Percentiles rank a stretch among this genome's conserved stretches.
phyloP scores from a whole-genome alignment of 108 stramenopile genomes.

The Fragilaria crotonensis region DNA sequence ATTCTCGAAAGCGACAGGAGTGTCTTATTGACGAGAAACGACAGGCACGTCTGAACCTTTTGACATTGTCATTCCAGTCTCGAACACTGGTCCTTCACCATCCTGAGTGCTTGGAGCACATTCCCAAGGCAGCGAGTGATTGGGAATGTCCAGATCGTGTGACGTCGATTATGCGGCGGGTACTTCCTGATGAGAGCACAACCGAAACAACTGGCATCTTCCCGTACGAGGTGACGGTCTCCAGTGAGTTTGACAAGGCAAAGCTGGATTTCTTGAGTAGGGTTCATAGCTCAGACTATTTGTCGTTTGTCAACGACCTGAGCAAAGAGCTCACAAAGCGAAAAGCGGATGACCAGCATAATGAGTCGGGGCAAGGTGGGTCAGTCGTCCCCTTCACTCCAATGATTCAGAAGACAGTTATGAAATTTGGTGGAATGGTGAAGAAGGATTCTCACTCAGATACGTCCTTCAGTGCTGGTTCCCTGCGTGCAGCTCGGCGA shows the following conservation, averaged over 20 bases:
- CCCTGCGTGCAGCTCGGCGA: conserved; percentile 78
- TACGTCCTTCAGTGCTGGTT: conserved; percentile 84
- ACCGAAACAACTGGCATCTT: conserved; percentile 28
- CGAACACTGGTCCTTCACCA: conserved; percentile 85
- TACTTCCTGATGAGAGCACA: conserved; percentile 24
- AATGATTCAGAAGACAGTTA: conserved; percentile 71
- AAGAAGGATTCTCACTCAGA: conserved; percentile 71
- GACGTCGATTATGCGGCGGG: conserved; percentile 51
- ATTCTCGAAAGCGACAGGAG: conserved; percentile 26
- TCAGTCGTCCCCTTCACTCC: conserved; percentile 84
- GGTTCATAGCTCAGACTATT: conserved; percentile 83
- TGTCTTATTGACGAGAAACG: conserved; percentile 36
- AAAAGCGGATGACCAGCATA: conserved; percentile 24
- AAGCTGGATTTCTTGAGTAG: conserved; percentile 82
- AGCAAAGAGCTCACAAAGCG: conserved; percentile 75
- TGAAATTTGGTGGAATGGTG: conserved; percentile 35
- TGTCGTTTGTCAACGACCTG: conserved; percentile 81
- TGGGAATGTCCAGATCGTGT: conserved; percentile 88
- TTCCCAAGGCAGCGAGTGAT: conserved; percentile 63
- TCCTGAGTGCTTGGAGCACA: conserved; percentile 85
- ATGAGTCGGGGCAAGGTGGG: conserved; percentile 3
- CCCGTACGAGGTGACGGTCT: conserved; percentile 65
- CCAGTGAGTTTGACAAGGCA: conserved; percentile 81
- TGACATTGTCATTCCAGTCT: conserved; percentile 46
- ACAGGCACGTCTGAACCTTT: conserved; percentile 47